Evolutionary conservation across 2,329 filamentous ascomycete species (phyloP).

Genomic region (Botryotinia narcissicola): DNA sequence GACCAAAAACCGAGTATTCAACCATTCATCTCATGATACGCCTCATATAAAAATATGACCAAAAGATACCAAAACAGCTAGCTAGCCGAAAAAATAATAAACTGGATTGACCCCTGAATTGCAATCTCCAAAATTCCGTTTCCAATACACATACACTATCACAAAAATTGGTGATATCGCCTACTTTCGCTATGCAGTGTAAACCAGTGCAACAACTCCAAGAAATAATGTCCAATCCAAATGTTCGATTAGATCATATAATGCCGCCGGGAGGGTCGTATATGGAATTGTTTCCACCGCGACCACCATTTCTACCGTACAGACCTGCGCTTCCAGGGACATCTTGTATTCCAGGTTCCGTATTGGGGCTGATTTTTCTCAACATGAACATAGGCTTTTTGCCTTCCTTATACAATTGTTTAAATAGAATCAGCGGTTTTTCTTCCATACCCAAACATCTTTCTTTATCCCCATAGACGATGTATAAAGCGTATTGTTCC

Average conservation of each 20-base stretch:
- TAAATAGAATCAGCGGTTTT: conserved; percentile 92
- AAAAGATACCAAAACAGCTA: conserved; percentile 11
- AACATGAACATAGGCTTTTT: conserved; percentile 90
- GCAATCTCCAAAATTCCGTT: conserved; percentile 13
- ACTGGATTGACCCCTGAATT: conserved; percentile 9
- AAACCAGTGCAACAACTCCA: conserved; percentile 18
- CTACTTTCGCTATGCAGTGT: conserved; percentile 18
- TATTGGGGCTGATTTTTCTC: conserved; percentile 42
- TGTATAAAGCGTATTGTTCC: conserved; percentile 96
- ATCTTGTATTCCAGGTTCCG: conserved; percentile 42
- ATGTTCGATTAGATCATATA: conserved; percentile 30
- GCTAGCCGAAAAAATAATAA: conserved; percentile 11
- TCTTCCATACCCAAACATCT: conserved; percentile 88
- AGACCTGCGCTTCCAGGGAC: conserved; percentile 31
- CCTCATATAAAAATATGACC: conserved; percentile 18
- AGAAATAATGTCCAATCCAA: conserved; percentile 15
- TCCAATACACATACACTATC: conserved; percentile 21
- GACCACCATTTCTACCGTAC: conserved; percentile 26
- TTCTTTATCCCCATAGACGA: conserved; percentile 98
- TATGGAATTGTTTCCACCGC: conserved; percentile 25
- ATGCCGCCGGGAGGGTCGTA: conserved; percentile 39
- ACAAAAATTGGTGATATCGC: conserved; percentile 15
- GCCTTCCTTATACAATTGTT: conserved; percentile 93
- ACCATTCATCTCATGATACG: conserved; percentile 20
- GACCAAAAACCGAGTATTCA: conserved; percentile 12